Evolutionary conservation across 192 early-diverging fungal species (phyloP).

Genomic region (Rhizophagus sp.): DNA sequence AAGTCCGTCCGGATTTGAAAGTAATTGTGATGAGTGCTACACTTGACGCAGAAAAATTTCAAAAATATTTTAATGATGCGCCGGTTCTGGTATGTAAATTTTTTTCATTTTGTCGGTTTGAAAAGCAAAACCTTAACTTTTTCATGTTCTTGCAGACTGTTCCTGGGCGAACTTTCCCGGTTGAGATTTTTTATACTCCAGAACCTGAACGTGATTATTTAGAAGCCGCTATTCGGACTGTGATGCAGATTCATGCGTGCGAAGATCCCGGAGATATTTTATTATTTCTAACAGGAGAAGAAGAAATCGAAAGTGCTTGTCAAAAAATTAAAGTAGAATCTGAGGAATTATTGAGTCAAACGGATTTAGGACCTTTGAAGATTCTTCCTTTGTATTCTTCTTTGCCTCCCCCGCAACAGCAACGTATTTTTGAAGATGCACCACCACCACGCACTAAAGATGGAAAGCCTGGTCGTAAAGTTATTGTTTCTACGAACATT

Average conservation of each 20-base stretch:
- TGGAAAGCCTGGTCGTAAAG: conserved; percentile 92
- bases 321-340: conserved; percentile 75
- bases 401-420: conserved; percentile 87
- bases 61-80: conserved; percentile 96
- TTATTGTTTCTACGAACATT: conserved; percentile 96
- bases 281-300: conserved; percentile 97
- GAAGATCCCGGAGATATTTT: conserved; percentile 97
- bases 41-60: conserved; percentile 97
- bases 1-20: conserved; percentile 79
- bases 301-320: conserved; percentile 98
- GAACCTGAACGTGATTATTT: conserved; percentile 98
- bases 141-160: conserved; percentile 50
- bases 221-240: conserved; percentile 94
- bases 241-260: conserved; percentile 90
- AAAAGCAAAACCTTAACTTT: background rate
- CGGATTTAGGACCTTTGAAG: conserved; percentile 76
- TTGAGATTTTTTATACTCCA: conserved; percentile 97
- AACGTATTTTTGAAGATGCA: conserved; percentile 90
- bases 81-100: conserved; percentile 72
- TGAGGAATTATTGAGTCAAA: conserved; percentile 65
- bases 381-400: conserved; percentile 91
- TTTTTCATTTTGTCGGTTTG: conserved; percentile 11
- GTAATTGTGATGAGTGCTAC: conserved; percentile 98
- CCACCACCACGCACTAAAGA: conserved; percentile 76
- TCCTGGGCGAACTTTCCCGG: conserved; percentile 97